Evolutionary conservation across 208 protist genomes (phyloP), one percentile per base, ranked within the genome.

Genomic region (Leishmania turanica): DNA sequence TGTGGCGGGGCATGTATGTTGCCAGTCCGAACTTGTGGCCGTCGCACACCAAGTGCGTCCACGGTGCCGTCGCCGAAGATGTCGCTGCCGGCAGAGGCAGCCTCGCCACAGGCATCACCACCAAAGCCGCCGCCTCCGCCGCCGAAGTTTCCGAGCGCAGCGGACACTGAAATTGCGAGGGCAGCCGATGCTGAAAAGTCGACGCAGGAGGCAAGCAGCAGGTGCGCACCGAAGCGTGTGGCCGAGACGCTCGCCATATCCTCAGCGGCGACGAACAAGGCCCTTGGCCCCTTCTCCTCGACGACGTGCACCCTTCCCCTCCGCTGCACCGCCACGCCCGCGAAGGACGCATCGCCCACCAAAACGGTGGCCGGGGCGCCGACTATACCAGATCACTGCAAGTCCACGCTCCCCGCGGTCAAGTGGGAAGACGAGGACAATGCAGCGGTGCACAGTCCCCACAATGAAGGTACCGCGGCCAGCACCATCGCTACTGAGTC

Each of bases 1-100:
- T 86, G 84, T n/a, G 83, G 78, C 49, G 69, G 71, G 4, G 58
- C 62, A 13, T 82, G 83, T 34, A 64, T 74, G 31, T 71, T 85
- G 56, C 84, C 81, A 2, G 56, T 77, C 47, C 78, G 82, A 11
- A 79, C 74, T 8, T 53, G 77, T 37, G 53, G 62, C 34, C 45
- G 24, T 11, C 82, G 65, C 21, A 31, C 37, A 6, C 64, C 13
- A 40, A 53, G 31, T 19, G 24, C 76, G 21, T 58, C 80, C 21
- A 56, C 66, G 40, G 49, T 42, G 73, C 17, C 42, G 31, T 77
- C 74, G 21, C 31, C 79, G n/a, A 54, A 31, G 37, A 34, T 37
- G 58, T 27, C 54, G n/a, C 42, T 42, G 21, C 58, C 62, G 47
- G 45, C 49, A 40, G 45, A 21, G n/a, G 34, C 60, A 42, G 27